Base-by-base conservation (phyloP, 176 grass and related monocot genomes). In the Phragmites australis region DNA sequence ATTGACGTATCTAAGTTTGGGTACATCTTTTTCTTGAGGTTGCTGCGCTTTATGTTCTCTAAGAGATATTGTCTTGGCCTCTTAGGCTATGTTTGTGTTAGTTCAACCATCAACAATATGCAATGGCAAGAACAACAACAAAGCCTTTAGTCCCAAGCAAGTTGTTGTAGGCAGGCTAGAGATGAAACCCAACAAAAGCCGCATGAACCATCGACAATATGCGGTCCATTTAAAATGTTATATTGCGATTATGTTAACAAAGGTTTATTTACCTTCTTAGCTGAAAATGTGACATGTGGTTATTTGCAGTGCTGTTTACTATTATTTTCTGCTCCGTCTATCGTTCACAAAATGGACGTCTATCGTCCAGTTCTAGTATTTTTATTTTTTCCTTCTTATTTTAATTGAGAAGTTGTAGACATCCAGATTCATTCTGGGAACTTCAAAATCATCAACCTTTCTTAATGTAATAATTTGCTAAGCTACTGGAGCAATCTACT, bases 271-370 rank as follows among this genome's bases (percentile, higher is more conserved):
- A 40, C 40, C 21, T 60, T 45, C 48, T 18, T 17, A 21, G 13
- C 50, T 84, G 16, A 61, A 70, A 78, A 61, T 70, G 22, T 62
- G 44, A 31, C 21, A 13, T 37, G 34, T 74, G 31, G 19, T 48
- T 48, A 58, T 84, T 76, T 68, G 19, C 44, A 61, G 64, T 85
- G 54, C 25, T 78, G 31, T 77, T 37, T 67, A 76, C 13, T 76
- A 40, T 41, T 76, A 68, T 47, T 19, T 19, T 75, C 30, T 65
- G 49, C 43, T 83, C 34, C 5, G n/a, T 55, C 44, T 51, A 72
- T 76, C 58, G 6, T 37, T 45, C 14, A 76, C 30, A 23, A 10
- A 8, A 14, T 76, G n/a, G n/a, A n/a, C n/a, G n/a, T n/a, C n/a
- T 44, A 13, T 30, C 29, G 31, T 29, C 57, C 16, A 61, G 32